Evolutionary conservation across 225 moss, liverwort and hornwort genomes (phyloP).

Genomic region (Polytrichum commune): DNA sequence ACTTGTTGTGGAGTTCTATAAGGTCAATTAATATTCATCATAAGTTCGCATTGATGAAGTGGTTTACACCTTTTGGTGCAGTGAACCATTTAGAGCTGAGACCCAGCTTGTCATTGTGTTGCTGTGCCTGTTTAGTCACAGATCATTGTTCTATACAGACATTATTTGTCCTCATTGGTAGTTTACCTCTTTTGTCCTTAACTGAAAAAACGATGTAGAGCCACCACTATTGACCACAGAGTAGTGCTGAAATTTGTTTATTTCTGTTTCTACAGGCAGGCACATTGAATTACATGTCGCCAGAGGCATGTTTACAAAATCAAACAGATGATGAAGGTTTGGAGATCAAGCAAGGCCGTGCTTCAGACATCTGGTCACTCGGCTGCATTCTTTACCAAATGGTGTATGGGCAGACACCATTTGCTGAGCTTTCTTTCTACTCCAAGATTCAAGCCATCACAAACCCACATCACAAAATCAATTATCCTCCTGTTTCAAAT

Average conservation of each 20-base stretch:
- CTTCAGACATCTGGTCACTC: slow-evolving; percentile 97
- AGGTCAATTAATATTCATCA: too few species aligned
- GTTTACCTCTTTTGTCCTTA: too few species aligned
- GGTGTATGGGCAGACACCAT: slow-evolving; percentile 92
- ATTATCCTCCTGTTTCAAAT: slow-evolving; percentile 62
- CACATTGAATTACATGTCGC: slow-evolving; percentile 96
- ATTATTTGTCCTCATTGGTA: too few species aligned
- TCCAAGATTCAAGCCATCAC: slow-evolving; percentile 84
- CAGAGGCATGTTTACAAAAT: slow-evolving; percentile 84
- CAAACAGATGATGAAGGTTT: slow-evolving; percentile 71
- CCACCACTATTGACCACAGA: too few species aligned
- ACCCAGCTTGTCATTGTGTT: too few species aligned
- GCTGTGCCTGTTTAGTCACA: too few species aligned
- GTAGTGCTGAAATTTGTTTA: neutral
- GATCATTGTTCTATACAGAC: too few species aligned
- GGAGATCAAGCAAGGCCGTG: slow-evolving; percentile 83
- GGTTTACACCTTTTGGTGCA: too few species aligned
- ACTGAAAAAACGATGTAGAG: too few species aligned
- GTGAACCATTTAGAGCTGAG: too few species aligned
- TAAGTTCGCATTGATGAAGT: too few species aligned
- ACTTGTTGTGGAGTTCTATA: too few species aligned
- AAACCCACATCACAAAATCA: slow-evolving; percentile 63
- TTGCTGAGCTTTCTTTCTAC: slow-evolving; percentile 71
- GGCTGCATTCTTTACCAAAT: slow-evolving; percentile 99
- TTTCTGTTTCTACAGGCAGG: slow-evolving; percentile 58